Percentiles rank a stretch among this genome's conserved stretches.
Evolutionary conservation across 805 yeast species (phyloP).

Genomic region (Ogataea wickerhamii): DNA sequence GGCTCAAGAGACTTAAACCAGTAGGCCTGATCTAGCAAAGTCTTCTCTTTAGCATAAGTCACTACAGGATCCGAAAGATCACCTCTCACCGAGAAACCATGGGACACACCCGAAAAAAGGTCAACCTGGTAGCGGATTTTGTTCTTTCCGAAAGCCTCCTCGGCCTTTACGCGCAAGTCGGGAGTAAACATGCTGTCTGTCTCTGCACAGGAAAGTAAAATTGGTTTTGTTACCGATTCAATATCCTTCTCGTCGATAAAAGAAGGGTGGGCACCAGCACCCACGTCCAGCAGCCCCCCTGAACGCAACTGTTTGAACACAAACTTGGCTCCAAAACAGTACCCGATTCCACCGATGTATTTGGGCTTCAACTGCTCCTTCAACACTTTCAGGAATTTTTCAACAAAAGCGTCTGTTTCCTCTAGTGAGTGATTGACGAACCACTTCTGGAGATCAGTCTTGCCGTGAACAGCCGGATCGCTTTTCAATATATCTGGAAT

Average conservation of each 20-base stretch:
- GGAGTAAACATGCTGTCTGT: conserved; percentile 57
- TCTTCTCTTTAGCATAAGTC: conserved; percentile 65
- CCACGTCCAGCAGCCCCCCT: conserved; percentile 43
- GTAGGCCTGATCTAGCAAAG: conserved; percentile 44
- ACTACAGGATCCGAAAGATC: conserved; percentile 53
- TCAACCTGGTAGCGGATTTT: conserved; percentile 57
- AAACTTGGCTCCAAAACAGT: conserved; percentile 83
- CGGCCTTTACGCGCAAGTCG: conserved; percentile 62
- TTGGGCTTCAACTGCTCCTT: conserved; percentile 42
- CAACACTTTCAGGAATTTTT: conserved; percentile 43
- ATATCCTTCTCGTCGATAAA: conserved; percentile 64
- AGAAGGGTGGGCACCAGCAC: conserved; percentile 84
- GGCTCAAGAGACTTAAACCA: conserved; percentile 30
- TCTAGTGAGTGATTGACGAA: conserved; percentile 32
- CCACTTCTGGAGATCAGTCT: conserved; percentile 43
- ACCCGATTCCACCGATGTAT: conserved; percentile 61
- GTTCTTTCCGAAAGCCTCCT: conserved; percentile 44
- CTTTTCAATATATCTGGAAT: conserved; percentile 73
- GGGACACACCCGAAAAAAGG: conserved; percentile 59
- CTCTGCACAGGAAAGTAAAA: conserved; percentile 74
- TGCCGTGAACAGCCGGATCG: conserved; percentile 40
- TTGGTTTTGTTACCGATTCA: conserved; percentile 52
- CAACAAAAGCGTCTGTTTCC: conserved; percentile 46
- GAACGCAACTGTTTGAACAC: conserved; percentile 48
- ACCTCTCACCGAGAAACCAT: conserved; percentile 82